These are phyloP conservation scores for Colletotrichum truncatum DNA, from an alignment of 2,329 filamentous ascomycete species.

Conservation along the genomic window DNA sequence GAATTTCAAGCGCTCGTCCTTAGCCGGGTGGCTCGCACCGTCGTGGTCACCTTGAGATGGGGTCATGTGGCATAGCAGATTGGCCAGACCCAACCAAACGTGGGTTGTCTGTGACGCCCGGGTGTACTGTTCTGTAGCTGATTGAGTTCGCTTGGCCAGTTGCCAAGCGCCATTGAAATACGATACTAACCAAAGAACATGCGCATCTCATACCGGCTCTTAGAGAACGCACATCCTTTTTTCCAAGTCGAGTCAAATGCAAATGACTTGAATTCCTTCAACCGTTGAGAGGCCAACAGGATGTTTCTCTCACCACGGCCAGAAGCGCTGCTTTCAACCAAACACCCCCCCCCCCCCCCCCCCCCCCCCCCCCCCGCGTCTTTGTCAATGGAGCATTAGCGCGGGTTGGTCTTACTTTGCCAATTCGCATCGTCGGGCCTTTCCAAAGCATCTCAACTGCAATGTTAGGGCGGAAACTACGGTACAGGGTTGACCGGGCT, in stretches of 20 bases:
- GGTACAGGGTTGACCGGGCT: no score
- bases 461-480: no score
- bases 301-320: not conserved
- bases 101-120: not conserved
- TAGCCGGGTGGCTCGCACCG: not conserved
- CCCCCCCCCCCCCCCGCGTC: no score
- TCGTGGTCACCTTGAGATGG: not conserved
- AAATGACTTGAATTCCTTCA: not conserved
- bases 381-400: no score
- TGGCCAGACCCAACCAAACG: not conserved
- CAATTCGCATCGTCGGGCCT: no score
- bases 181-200: not conserved
- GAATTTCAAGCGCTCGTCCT: not conserved
- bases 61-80: not conserved
- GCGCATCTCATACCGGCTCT: not conserved
- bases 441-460: no score
- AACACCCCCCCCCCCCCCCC: no score
- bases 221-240: not conserved
- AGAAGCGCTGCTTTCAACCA: not conserved
- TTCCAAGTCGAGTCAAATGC: not conserved
- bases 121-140: not conserved
- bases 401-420: no score
- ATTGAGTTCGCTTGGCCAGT: not conserved
- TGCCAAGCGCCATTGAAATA: not conserved
- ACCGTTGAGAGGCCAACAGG: not conserved